Percentiles rank a stretch among this genome's conserved stretches.
phyloP scores from a whole-genome alignment of 176 grass and related monocot species.

The Alloteropsis semialata region DNA sequence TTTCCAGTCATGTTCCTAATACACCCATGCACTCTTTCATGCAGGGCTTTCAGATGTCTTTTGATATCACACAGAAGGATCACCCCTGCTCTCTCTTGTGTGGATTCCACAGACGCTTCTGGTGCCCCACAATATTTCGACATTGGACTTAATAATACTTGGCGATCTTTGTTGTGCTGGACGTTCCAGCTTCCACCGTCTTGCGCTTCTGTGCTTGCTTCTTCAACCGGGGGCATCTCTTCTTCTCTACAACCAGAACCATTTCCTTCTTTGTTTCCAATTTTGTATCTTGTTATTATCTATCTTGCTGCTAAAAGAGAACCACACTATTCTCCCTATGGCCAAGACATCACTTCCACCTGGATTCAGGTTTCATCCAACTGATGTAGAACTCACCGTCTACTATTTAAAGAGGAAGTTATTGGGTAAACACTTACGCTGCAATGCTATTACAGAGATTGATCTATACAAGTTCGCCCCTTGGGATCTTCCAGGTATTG shows the following conservation, averaged over 20 bases:
- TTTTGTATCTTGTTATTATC: slow-evolving; percentile 33
- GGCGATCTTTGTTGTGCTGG: slow-evolving; percentile 23
- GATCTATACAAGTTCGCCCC: slow-evolving; percentile 88
- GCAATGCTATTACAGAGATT: slow-evolving; percentile 59
- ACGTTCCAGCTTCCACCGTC: slow-evolving; percentile 7
- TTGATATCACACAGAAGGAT: slow-evolving; percentile 42
- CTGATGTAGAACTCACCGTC: slow-evolving; percentile 65
- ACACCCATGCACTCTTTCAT: neutral
- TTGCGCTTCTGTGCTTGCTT: neutral
- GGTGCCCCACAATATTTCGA: slow-evolving; percentile 30
- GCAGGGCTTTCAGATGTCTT: slow-evolving; percentile 54
- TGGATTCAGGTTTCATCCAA: slow-evolving; percentile 87
- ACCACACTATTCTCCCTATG: slow-evolving; percentile 29
- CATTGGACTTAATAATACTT: slow-evolving; percentile 46
- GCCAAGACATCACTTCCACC: slow-evolving; percentile 61
- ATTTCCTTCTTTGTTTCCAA: neutral
- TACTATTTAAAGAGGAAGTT: slow-evolving; percentile 88
- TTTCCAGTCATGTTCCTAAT: neutral
- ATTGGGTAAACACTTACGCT: slow-evolving; percentile 51
- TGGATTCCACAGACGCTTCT: slow-evolving; percentile 27
- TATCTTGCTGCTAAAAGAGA: slow-evolving; percentile 4
- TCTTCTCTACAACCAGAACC: slow-evolving; percentile 8
- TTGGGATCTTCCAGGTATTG: slow-evolving; percentile 87
- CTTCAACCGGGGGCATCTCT: neutral
- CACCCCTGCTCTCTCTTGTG: slow-evolving; percentile 25